Percentiles rank a stretch among this genome's conserved stretches.
These are phyloP conservation scores for Biscogniauxia sp. DNA, from an alignment of 2,329 filamentous ascomycete genomes.

Conservation along the genomic window DNA sequence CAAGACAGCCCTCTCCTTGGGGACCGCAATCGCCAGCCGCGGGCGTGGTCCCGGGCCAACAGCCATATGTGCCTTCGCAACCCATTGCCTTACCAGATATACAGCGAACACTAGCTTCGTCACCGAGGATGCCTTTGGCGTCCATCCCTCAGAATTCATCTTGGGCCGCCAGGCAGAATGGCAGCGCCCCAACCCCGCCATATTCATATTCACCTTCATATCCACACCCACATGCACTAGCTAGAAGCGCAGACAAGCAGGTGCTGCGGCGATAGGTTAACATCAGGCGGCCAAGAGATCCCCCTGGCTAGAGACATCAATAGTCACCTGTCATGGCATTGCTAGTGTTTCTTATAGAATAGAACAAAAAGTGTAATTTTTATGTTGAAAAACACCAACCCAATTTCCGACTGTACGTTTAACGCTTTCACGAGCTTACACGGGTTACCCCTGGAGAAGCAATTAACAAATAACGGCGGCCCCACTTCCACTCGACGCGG, in stretches of 20 bases:
- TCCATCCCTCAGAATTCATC: neutral
- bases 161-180: neutral
- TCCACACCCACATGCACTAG: neutral
- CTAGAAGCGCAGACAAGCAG: slow-evolving; percentile 3
- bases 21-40: neutral
- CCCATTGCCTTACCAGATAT: neutral
- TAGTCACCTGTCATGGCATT: slow-evolving; percentile 13
- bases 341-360: neutral
- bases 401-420: neutral
- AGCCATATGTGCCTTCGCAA: neutral
- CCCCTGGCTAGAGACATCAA: slow-evolving; percentile 20
- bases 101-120: neutral
- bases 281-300: slow-evolving; percentile 1
- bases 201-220: too few relatives aligned
- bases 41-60: neutral
- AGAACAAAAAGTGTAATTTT: too few relatives aligned
- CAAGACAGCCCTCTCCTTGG: neutral
- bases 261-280: neutral
- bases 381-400: too few relatives aligned
- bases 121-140: neutral
- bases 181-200: neutral
- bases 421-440: neutral
- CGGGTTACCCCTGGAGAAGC: neutral
- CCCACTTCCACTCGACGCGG: neutral
- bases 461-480: neutral